Conservation (phyloP, 2,329 filamentous ascomycete species). For the Aspergillus phoenicis region DNA sequence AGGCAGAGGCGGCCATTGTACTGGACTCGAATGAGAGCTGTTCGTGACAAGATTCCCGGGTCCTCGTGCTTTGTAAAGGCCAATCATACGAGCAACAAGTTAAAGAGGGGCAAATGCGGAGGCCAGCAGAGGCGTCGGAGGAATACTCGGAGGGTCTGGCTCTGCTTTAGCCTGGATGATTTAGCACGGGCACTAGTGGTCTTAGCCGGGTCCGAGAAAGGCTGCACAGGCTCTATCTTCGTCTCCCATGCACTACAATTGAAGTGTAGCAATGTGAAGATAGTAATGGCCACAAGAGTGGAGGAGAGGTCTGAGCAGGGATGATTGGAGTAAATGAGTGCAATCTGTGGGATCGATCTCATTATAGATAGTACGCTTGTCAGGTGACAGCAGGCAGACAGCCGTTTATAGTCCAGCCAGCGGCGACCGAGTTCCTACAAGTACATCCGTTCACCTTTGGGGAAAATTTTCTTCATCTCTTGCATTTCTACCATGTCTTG, state of each 20-base stretch:
- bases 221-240: not conserved
- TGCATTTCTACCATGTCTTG: not conserved
- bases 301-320: too few species aligned
- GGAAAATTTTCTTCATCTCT: not conserved
- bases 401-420: not conserved
- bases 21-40: not conserved
- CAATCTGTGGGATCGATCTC: too few species aligned
- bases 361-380: not conserved
- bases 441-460: not conserved
- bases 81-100: not conserved
- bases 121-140: slow-evolving; percentile 16
- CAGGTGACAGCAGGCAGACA: not conserved
- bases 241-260: not conserved
- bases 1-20: too few species aligned
- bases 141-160: slow-evolving; percentile 25
- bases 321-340: too few species aligned
- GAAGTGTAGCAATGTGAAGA: not conserved
- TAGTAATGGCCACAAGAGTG: too few species aligned
- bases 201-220: not conserved
- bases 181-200: not conserved
- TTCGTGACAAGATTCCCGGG: not conserved
- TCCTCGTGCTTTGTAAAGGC: not conserved
- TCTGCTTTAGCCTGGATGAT: slow-evolving; percentile 4
- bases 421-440: not conserved
- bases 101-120: not conserved